Evolutionary conservation across 331 rosid genomes (phyloP).

Genomic region (Acacia concinna): DNA sequence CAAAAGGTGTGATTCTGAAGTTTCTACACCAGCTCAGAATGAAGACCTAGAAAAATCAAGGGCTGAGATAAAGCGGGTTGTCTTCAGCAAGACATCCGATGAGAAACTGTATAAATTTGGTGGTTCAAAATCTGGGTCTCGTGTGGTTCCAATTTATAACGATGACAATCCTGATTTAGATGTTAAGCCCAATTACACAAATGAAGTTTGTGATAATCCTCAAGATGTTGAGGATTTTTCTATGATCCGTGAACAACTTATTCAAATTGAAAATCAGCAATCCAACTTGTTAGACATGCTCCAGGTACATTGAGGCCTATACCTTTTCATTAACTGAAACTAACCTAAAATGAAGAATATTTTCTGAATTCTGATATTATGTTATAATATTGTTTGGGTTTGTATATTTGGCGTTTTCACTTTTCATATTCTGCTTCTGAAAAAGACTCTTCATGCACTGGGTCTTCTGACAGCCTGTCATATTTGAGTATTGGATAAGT

Average conservation of each 20-base stretch:
- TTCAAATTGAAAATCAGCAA: conserved; percentile 97
- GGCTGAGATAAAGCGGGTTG: conserved; percentile 49
- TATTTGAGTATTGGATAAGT: background rate
- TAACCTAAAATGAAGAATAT: background rate
- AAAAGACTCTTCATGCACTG: background rate
- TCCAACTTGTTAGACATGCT: conserved; percentile 77
- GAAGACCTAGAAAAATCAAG: conserved; percentile 32
- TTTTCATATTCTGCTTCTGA: background rate
- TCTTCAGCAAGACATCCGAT: conserved; percentile 50
- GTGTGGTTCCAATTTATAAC: conserved; percentile 71
- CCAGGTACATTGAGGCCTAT: conserved; percentile 57
- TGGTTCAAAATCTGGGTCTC: conserved; percentile 52
- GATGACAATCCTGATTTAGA: conserved; percentile 41
- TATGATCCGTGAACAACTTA: conserved; percentile 81
- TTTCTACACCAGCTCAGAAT: conserved; percentile 37
- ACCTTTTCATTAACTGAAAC: background rate
- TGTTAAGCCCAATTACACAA: conserved; percentile 36
- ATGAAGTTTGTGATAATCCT: conserved; percentile 56
- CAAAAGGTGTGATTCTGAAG: conserved; percentile 38
- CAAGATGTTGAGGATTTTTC: conserved; percentile 82
- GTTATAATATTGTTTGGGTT: background rate
- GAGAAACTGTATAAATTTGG: conserved; percentile 56
- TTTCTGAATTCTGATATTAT: background rate
- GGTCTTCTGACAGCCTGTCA: background rate
- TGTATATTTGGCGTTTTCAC: background rate